Percentiles rank a stretch among this genome's conserved stretches.
Evolutionary conservation across 2,329 filamentous ascomycete species (phyloP).

Genomic region (Zopfia rhizophila): DNA sequence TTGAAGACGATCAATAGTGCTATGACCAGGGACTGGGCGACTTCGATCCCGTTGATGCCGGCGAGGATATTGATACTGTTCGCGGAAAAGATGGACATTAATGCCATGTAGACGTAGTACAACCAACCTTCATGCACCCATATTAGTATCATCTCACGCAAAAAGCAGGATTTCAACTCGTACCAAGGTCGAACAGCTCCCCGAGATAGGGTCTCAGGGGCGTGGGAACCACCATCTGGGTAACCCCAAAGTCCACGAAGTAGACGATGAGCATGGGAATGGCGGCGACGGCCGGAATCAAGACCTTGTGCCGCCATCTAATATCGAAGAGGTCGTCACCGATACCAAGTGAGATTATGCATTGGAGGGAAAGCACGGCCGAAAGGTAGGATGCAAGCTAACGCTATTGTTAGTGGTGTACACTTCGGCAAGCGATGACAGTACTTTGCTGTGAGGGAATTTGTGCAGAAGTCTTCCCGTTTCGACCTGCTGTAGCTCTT

Average conservation of each 20-base stretch:
- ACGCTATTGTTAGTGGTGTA: constrained; percentile 13
- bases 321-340: constrained; percentile 98
- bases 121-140: constrained; percentile 53
- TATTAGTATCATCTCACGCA: constrained; percentile 28
- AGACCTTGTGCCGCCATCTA: constrained; percentile 97
- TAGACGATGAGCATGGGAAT: constrained; percentile 96
- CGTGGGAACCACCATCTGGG: constrained; percentile 89
- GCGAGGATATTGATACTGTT: constrained; percentile 99
- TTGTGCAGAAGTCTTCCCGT: constrained; percentile 86
- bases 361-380: constrained; percentile 91
- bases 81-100: constrained; percentile 95
- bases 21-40: constrained; percentile 91
- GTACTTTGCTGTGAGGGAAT: constrained; percentile 93
- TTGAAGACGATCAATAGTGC: constrained; percentile 85
- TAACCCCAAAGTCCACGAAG: constrained; percentile 98
- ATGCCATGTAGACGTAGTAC: constrained; percentile 98
- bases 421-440: constrained; percentile 9
- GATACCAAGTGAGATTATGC: constrained; percentile 88
- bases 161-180: constrained; percentile 9
- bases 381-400: constrained; percentile 95
- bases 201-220: constrained; percentile 86
- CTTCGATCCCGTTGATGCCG: constrained; percentile 98
- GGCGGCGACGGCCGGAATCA: constrained; percentile 93
- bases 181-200: constrained; percentile 80
- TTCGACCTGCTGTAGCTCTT: constrained; percentile 78